These are phyloP conservation scores for Tagetes erecta DNA, from an alignment of 129 eudicot species.

Conservation along the genomic window DNA sequence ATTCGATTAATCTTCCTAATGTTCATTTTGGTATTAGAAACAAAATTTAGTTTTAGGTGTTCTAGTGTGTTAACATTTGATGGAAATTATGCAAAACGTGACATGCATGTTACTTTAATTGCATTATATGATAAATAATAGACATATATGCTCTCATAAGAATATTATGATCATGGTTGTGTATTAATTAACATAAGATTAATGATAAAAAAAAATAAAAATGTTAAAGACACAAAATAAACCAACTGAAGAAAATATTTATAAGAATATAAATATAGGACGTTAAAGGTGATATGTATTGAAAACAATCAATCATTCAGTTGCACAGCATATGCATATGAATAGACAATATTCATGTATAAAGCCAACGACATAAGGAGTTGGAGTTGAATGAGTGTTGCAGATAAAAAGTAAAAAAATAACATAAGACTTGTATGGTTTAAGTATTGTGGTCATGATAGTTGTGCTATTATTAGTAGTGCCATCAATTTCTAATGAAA, in stretches of 20 bases:
- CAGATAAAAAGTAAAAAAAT: conserved; percentile 24
- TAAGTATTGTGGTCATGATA: conserved; percentile 33
- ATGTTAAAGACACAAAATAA: not conserved
- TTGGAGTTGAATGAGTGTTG: conserved; percentile 29
- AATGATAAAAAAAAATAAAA: not conserved
- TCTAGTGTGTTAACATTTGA: not conserved
- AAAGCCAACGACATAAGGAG: conserved; percentile 23
- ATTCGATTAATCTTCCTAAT: not conserved
- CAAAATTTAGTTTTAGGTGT: not conserved
- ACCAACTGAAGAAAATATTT: not conserved
- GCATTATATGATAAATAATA: no score
- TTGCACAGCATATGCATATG: not conserved
- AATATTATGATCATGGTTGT: no score
- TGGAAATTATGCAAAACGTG: not conserved
- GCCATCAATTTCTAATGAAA: conserved; percentile 34
- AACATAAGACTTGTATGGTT: conserved; percentile 35
- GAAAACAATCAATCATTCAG: not conserved
- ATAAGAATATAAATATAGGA: not conserved
- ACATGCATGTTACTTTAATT: not conserved
- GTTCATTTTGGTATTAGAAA: not conserved
- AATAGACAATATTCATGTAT: not conserved
- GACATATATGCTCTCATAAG: no score
- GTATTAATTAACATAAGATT: not conserved
- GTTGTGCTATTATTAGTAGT: conserved; percentile 25
- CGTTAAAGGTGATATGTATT: not conserved